Percentiles rank a stretch among this genome's conserved stretches.
These are phyloP conservation scores for Schwanniomyces vanrijiae DNA, from an alignment of 805 yeast genomes.

Conservation along the genomic window DNA sequence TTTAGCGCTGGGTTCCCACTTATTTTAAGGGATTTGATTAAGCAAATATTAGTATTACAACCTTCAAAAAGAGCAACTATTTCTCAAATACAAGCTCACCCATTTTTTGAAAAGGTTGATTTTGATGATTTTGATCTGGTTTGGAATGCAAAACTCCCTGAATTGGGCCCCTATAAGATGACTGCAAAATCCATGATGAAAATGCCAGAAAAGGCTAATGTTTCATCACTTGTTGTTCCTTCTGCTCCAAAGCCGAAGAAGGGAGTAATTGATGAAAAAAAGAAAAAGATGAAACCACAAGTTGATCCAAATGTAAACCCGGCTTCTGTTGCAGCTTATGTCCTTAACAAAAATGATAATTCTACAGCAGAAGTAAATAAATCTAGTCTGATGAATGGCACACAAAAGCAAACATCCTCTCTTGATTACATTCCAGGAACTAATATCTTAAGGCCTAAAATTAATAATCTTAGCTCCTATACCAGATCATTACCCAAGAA, in stretches of 20 bases:
- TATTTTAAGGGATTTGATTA: constrained; percentile 63
- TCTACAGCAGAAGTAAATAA: constrained; percentile 21
- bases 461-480: constrained; percentile 34
- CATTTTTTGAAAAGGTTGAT: constrained; percentile 66
- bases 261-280: constrained; percentile 13
- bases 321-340: constrained; percentile 43
- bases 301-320: constrained; percentile 22
- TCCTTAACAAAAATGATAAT: constrained; percentile 25
- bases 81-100: constrained; percentile 58
- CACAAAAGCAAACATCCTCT: constrained; percentile 23
- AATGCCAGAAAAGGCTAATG: constrained; percentile 44
- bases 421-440: constrained; percentile 62
- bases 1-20: constrained; percentile 64
- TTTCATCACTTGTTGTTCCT: constrained; percentile 15
- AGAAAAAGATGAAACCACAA: constrained; percentile 4
- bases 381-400: constrained; percentile 22
- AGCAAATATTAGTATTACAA: constrained; percentile 64
- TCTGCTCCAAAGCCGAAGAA: constrained; percentile 4
- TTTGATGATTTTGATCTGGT: constrained; percentile 66
- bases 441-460: constrained; percentile 52
- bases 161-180: constrained; percentile 68
- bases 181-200: constrained; percentile 79
- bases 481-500: constrained; percentile 16
- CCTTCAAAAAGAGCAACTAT: constrained; percentile 67
- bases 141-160: constrained; percentile 72